These are phyloP conservation scores for Trichoderma koningiopsis DNA, from an alignment of 2,329 filamentous ascomycete genomes.

Conservation along the genomic window DNA sequence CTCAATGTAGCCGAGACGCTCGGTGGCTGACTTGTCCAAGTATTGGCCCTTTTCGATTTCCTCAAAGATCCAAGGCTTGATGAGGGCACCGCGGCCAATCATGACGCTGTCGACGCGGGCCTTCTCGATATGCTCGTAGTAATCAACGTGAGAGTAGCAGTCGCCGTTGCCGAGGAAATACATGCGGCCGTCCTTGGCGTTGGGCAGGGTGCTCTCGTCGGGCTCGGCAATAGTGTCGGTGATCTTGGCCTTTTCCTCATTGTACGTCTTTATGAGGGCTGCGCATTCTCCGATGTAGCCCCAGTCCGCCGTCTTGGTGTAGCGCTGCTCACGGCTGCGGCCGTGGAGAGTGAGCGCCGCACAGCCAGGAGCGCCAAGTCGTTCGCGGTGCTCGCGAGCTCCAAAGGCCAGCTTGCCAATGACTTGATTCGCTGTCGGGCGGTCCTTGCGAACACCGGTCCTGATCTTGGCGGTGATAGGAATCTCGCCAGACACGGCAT, in stretches of 20 bases:
- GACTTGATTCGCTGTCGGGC: slow-evolving; percentile 77
- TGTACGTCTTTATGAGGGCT: slow-evolving; percentile 78
- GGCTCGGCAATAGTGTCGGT: slow-evolving; percentile 78
- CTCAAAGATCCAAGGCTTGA: slow-evolving; percentile 98
- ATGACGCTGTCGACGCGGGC: slow-evolving; percentile 90
- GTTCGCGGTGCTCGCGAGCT: slow-evolving; percentile 67
- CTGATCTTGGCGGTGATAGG: slow-evolving; percentile 95
- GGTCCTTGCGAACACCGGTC: slow-evolving; percentile 80
- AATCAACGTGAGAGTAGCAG: slow-evolving; percentile 90
- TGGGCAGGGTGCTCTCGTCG: slow-evolving; percentile 72
- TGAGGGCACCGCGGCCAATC: slow-evolving; percentile 92
- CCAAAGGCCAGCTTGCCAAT: slow-evolving; percentile 84
- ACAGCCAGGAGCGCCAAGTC: slow-evolving; percentile 76
- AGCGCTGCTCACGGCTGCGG: slow-evolving; percentile 89
- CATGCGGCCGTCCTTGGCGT: slow-evolving; percentile 66
- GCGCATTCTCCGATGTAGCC: slow-evolving; percentile 89
- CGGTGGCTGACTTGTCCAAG: slow-evolving; percentile 87
- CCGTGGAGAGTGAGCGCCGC: slow-evolving; percentile 97
- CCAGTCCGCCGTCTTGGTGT: slow-evolving; percentile 93
- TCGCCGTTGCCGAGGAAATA: slow-evolving; percentile 98
- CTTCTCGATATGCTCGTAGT: slow-evolving; percentile 74
- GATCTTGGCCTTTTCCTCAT: slow-evolving; percentile 64
- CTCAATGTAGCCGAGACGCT: slow-evolving; percentile 83
- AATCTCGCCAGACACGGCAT: slow-evolving; percentile 83
- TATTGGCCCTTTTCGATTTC: slow-evolving; percentile 92